Evolutionary conservation across 2,329 filamentous ascomycete genomes (phyloP), one percentile per base, ranked within the genome.

Genomic region (Cladosporium velox): DNA sequence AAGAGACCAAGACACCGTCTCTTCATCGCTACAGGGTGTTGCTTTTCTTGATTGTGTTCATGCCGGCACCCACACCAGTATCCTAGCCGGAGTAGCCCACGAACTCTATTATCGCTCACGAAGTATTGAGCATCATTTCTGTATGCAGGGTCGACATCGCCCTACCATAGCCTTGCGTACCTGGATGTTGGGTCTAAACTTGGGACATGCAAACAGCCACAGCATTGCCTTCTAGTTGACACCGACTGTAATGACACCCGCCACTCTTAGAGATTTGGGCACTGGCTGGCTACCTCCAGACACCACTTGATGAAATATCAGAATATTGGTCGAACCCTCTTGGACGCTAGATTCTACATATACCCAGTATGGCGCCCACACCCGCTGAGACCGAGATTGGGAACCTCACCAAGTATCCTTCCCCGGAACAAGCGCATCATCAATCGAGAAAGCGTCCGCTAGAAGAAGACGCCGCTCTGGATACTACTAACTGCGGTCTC

Each of bases 171-270:
- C 44, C 47, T 34, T 28, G 30, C 14, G 34, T 28, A 12, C 21
- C 26, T 32, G 32, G 21, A n/a, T 52, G 59, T 62, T 62, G 59
- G 44, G n/a, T 35, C 47, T 52, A 62, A 62, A 28, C 5, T 62
- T 52, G 59, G 59, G 28, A 52, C 47, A 54, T 30, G 30, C 34
- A 52, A 47, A 44, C 57, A 47, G 24, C 38, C 38, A 47, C 57
- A n/a, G 28, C 35, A 59, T 47, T 26, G 24, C 35, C 21, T 21
- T 38, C 28, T 10, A 11, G n/a, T 52, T 14, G 30, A 38, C 30
- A 28, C 47, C 44, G 26, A 52, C n/a, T 62, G 30, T 35, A 49
- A 62, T 52, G 59, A 62, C 26, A 51, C 47, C 59, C 28, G 34
- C 34, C 5, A 26, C 21, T n/a, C 26, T n/a, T 47, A 24, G 24